Conservation (phyloP, 768 basidiomycete genomes). For the Trametes maxima region DNA sequence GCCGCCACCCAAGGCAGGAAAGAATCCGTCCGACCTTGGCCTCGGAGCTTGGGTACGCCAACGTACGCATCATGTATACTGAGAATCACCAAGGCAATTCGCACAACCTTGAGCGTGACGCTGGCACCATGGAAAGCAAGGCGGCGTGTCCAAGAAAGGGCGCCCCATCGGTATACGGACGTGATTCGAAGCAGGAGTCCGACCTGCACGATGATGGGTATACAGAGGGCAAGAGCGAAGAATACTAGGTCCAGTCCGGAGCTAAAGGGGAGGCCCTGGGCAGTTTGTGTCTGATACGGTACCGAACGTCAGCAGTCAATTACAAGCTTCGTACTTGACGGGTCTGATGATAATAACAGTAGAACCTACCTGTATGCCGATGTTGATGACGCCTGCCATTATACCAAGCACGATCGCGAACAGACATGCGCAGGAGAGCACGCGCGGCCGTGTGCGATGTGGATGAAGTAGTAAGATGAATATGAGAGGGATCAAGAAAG, state of each 20-base stretch:
- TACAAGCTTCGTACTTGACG: no score
- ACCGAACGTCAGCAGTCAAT: neutral
- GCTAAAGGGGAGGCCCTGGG: neutral
- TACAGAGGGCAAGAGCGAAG: neutral
- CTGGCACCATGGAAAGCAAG: neutral
- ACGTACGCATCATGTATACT: neutral
- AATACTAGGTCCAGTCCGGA: neutral
- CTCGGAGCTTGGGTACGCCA: neutral
- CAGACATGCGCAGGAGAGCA: neutral
- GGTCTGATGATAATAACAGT: neutral
- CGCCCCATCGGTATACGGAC: neutral
- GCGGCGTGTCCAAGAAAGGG: neutral
- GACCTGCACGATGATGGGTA: neutral
- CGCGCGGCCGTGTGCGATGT: neutral
- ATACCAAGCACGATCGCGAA: neutral
- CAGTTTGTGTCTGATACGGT: neutral
- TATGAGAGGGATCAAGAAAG: neutral
- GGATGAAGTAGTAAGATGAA: neutral
- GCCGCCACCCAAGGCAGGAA: neutral
- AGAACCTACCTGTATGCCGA: neutral
- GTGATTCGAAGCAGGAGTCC: neutral
- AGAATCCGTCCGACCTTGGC: neutral
- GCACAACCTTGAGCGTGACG: neutral
- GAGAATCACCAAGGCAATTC: neutral
- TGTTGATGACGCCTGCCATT: neutral